Base-by-base conservation (phyloP, 352 stramenopile genomes). In the Globisporangium takayamanum region DNA sequence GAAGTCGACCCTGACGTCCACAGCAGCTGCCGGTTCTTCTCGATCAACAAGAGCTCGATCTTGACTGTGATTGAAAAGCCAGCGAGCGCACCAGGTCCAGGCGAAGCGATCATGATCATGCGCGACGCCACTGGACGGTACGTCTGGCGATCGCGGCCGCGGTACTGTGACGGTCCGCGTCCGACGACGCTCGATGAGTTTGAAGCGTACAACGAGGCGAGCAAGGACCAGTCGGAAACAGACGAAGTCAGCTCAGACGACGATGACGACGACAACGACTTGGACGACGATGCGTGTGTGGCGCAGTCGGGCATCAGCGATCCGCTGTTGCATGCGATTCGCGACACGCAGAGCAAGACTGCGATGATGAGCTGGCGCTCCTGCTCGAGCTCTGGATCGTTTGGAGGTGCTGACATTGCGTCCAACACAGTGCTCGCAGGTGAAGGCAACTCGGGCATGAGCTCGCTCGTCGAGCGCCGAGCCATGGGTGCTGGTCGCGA, bases 61-160 rank as follows among this genome's bases (percentile, higher is more conserved):
- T 46, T 95, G 53, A 91, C 73, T 10, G 78, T 93, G 3, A 88
- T 92, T 36, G 85, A 95, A 48, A 90, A 93, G 47, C 80, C 76
- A 0, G 55, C 70, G 6, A 84, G 70, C 45, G 60, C 63, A 22
- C 50, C 70, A 22, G 64, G 73, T 44, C 50, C 69, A 30, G 62
- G 72, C 58, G 77, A 93, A 70, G 74, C 78, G 5, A 88, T 90
- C 39, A 52, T 92, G 11, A 88, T 92, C 49, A 78, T 95, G 71
- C 72, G 85, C 12, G 85, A 95, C 53, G 74, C 78, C 4, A 88
- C 78, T 15, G 85, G 85, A 6, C 68, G 80, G 18, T 95, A 95
- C 57, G 74, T 81, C 11, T 95, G 85, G 85, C 81, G 82, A 28
- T 83, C 73, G 1, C 88, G 89, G 53, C 78, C 83, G 45, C 78